phyloP scores from a whole-genome alignment of 2,329 filamentous ascomycete genomes.

The Periconia macrospinosa region DNA sequence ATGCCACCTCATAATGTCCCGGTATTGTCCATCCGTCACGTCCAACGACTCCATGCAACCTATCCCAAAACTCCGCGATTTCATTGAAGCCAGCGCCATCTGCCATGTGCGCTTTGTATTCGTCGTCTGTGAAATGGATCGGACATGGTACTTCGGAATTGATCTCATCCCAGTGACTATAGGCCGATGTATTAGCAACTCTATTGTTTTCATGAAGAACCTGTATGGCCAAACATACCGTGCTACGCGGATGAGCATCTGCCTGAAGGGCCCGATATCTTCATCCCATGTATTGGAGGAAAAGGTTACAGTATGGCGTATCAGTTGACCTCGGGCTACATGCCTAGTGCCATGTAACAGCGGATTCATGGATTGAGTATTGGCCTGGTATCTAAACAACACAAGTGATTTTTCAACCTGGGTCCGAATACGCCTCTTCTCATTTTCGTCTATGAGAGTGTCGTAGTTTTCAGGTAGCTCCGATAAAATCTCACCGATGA shows the following conservation, averaged over 20 bases:
- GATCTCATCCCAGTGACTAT: conserved; percentile 34
- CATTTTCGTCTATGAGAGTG: too few species aligned
- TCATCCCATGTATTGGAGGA: conserved; percentile 34
- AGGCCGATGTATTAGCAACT: conserved; percentile 10
- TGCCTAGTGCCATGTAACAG: conserved; percentile 7
- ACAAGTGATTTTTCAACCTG: too few species aligned
- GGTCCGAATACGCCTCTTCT: too few species aligned
- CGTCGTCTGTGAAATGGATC: conserved; percentile 24
- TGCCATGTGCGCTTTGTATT: conserved; percentile 16
- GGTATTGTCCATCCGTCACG: too few species aligned
- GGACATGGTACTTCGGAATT: conserved; percentile 30
- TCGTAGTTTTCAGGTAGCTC: too few species aligned
- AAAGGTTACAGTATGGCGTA: conserved; percentile 32
- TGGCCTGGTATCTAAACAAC: too few species aligned
- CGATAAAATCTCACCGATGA: too few species aligned
- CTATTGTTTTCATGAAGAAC: conserved; percentile 13
- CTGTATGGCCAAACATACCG: conserved; percentile 23
- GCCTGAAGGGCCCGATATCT: conserved; percentile 35
- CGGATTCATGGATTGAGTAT: too few species aligned
- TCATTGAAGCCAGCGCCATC: conserved; percentile 36
- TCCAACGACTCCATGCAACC: too few species aligned
- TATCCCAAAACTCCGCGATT: conserved; percentile 2
- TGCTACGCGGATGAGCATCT: conserved; percentile 34
- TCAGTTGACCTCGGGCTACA: conserved; percentile 23
- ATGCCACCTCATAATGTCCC: too few species aligned